phyloP scores from a whole-genome alignment of 2,329 filamentous ascomycete species.

The Aspergillus chevalieri region DNA sequence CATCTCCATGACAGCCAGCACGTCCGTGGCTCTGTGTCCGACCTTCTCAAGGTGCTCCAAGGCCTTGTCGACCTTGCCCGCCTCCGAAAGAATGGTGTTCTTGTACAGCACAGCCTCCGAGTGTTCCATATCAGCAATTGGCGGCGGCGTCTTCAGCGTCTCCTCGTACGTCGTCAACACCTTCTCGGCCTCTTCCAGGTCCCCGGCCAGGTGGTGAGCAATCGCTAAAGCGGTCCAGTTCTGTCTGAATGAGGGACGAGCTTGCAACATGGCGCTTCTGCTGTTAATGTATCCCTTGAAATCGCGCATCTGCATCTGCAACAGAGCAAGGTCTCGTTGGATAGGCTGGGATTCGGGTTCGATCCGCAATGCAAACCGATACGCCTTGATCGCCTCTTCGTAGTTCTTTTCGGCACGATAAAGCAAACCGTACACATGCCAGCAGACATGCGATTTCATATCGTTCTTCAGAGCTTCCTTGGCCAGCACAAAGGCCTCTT shows the following conservation, averaged over 20 bases:
- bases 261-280: slow-evolving; percentile 78
- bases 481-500: slow-evolving; percentile 88
- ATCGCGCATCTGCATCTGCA: slow-evolving; percentile 95
- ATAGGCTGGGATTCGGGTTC: slow-evolving; percentile 95
- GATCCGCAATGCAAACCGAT: slow-evolving; percentile 87
- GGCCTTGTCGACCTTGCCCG: slow-evolving; percentile 73
- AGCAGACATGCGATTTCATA: slow-evolving; percentile 99
- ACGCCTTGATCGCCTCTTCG: slow-evolving; percentile 97
- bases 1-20: slow-evolving; percentile 76
- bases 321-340: slow-evolving; percentile 81
- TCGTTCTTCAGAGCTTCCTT: slow-evolving; percentile 90
- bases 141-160: slow-evolving; percentile 74
- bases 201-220: slow-evolving; percentile 83
- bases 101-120: slow-evolving; percentile 94
- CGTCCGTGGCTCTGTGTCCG: slow-evolving; percentile 73
- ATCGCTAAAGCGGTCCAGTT: slow-evolving; percentile 98
- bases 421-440: slow-evolving; percentile 95
- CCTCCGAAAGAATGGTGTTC: slow-evolving; percentile 87
- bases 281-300: slow-evolving; percentile 90
- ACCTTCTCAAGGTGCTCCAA: slow-evolving; percentile 77
- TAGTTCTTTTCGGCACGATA: slow-evolving; percentile 96
- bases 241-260: slow-evolving; percentile 72
- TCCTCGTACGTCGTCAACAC: slow-evolving; percentile 89
- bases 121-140: slow-evolving; percentile 78
- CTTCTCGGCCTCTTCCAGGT: slow-evolving; percentile 79